Base-by-base conservation (phyloP, 1,284 basidiomycete genomes). In the Trametes polyzona region DNA sequence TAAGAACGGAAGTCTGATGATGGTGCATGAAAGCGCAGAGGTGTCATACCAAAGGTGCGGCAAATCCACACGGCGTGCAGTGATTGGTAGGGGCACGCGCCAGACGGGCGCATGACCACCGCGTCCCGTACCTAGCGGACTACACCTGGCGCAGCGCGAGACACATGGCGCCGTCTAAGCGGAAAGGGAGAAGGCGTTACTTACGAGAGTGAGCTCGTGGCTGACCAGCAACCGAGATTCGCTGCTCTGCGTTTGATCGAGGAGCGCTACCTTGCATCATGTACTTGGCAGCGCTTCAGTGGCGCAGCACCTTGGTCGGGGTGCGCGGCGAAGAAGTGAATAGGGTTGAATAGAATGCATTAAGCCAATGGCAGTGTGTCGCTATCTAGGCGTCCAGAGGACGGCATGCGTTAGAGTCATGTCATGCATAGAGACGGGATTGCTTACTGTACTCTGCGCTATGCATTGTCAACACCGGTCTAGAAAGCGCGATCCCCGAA, bases 371-470 rank as follows among this genome's bases (percentile, higher is more conserved):
- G 14, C 40, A 42, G 36, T 16, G 9, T 30, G 12, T 16, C 23
- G 24, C 35, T 42, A 51, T 39, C 40, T 49, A 23, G 16, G 17
- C 40, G 30, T 19, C 30, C 23, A 35, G 23, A 19, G n/a, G 26
- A 8, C 23, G 26, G 27, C 27, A 30, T 21, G 8, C 17, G 33
- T 30, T 12, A 4, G 40, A 17, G 35, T 27, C 35, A 11, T 9
- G 16, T 14, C 23, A 29, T 14, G 12, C 24, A 37, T n/a, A 27
- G 10, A 11, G 11, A 19, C 14, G 35, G 27, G 39, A 6, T 3
- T 5, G 24, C 49, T 51, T 17, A 43, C 49, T 17, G 29, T 43
- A 30, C 40, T 51, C 30, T 49, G n/a, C n/a, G n/a, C 47, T 49
- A 43, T 42, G 27, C 21, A n/a, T n/a, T n/a, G n/a, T n/a, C n/a